Base-by-base conservation (phyloP, 2,329 filamentous ascomycete genomes). In the Dactylellina drechsleri region DNA sequence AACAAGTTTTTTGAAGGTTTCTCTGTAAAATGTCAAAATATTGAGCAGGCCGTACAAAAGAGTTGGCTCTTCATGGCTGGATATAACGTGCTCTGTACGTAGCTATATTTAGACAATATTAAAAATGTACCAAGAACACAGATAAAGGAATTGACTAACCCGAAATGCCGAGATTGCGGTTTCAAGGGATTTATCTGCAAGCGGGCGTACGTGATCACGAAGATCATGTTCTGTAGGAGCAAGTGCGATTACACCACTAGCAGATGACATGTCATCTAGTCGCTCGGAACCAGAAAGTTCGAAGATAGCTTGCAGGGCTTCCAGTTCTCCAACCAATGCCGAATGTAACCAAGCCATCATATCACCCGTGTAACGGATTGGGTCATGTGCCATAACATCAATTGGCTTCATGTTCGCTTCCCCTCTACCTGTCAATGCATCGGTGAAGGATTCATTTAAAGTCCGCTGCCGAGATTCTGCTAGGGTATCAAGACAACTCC, bases 291-390 rank as follows among this genome's bases (percentile, higher is more conserved):
- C n/a, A 12, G 97, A 93, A 0, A 91, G 90, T 49, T 97, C 90
- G 80, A 99, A 99, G 0, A 99, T 84, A 1, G 92, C 89, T 81
- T 98, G 94, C 4, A 99, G 85, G 0, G 93, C 93, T 82, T 99
- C 95, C 61, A 92, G 88, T 82, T 99, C 95, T 36, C 94, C 96
- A 0, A 99, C 95, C 0, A 94, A 90, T 1, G 93, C 91, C 0
- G 95, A 97, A 81, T 99, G 95, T 4, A 91, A 89, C 95, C 95
- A 99, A 4, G 95, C 95, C 13, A 99, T 86, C 93, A 99, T 99
- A 80, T 99, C 95, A 62, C 95, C 93, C 1, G 96, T 89, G 81
- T 98, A 98, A 18, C 95, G 89, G 26, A 98, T 83, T 0, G 92
- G 90, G 80, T 99, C 95, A 81, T 98, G 94, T 0, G 95, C 94